Evolutionary conservation across 345 rosid genomes (phyloP).

Genomic region (Citrus sp.): DNA sequence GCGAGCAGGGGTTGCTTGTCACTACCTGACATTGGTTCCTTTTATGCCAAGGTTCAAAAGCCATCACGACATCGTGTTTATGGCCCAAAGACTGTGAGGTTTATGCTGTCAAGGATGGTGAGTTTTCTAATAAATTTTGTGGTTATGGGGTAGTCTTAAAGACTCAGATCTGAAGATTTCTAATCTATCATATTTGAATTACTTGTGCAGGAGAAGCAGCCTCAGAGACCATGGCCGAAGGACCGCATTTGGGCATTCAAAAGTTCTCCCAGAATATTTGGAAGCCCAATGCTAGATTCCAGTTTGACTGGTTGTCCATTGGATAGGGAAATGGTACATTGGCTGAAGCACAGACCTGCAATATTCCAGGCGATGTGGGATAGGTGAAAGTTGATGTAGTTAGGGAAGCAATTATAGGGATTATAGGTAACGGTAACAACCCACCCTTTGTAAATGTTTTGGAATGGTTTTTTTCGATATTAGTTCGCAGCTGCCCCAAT

Average conservation of each 20-base stretch:
- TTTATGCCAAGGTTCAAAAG: slow-evolving; percentile 83
- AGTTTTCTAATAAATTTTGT: slow-evolving; percentile 10
- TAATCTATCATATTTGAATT: neutral
- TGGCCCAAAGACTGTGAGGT: slow-evolving; percentile 68
- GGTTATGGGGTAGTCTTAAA: too few relatives aligned
- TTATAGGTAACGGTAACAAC: neutral
- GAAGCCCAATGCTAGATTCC: slow-evolving; percentile 94
- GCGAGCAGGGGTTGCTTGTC: slow-evolving; percentile 87
- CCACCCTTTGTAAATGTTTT: slow-evolving; percentile 17
- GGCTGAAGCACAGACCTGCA: slow-evolving; percentile 82
- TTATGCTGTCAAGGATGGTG: slow-evolving; percentile 87
- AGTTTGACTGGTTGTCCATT: slow-evolving; percentile 46
- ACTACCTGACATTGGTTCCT: slow-evolving; percentile 80
- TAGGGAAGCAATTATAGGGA: slow-evolving; percentile 16
- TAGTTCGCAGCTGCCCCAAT: slow-evolving; percentile 36
- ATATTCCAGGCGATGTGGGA: slow-evolving; percentile 80
- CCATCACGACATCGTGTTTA: slow-evolving; percentile 78
- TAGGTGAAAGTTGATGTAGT: slow-evolving; percentile 26
- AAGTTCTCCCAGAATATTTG: slow-evolving; percentile 48
- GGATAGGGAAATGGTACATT: slow-evolving; percentile 83
- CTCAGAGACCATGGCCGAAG: slow-evolving; percentile 92
- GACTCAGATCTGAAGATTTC: neutral
- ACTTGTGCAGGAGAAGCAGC: slow-evolving; percentile 66
- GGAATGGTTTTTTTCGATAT: slow-evolving; percentile 38
- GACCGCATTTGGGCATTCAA: slow-evolving; percentile 93